These are phyloP conservation scores for Cyclotella choctawhatcheeana DNA, from an alignment of 108 stramenopile genomes.

Conservation along the genomic window DNA sequence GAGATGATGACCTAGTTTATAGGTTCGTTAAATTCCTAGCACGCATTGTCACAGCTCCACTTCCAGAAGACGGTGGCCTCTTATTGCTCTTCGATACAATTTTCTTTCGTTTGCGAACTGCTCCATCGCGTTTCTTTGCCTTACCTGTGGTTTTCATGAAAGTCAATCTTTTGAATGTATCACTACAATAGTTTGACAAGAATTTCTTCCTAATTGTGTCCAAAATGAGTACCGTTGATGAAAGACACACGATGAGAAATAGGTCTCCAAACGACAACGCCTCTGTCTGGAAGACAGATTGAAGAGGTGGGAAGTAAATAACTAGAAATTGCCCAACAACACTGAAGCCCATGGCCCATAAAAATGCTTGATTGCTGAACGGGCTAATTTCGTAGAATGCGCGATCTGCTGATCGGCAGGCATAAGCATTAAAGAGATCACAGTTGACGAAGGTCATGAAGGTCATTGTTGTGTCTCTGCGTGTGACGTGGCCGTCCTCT, in stretches of 20 bases:
- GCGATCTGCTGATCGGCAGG: slow-evolving; percentile 85
- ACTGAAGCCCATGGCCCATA: slow-evolving; percentile 85
- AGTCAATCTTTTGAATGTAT: slow-evolving; percentile 37
- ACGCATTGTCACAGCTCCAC: slow-evolving; percentile 14
- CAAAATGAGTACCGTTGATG: slow-evolving; percentile 83
- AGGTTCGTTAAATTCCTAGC: slow-evolving; percentile 28
- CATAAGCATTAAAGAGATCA: slow-evolving; percentile 96
- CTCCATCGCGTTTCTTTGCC: slow-evolving; percentile 26
- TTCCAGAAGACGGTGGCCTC: slow-evolving; percentile 11
- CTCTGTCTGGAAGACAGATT: slow-evolving; percentile 95
- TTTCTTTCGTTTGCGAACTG: slow-evolving; percentile 15
- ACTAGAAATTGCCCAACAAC: slow-evolving; percentile 91
- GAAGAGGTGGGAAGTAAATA: slow-evolving; percentile 91
- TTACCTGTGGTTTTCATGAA: slow-evolving; percentile 26
- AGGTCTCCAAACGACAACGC: slow-evolving; percentile 83
- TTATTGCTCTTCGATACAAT: neutral
- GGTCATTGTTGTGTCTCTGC: slow-evolving; percentile 97
- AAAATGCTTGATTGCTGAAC: slow-evolving; percentile 87
- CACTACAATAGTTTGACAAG: slow-evolving; percentile 73
- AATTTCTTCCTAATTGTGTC: slow-evolving; percentile 93
- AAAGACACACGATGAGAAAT: slow-evolving; percentile 69
- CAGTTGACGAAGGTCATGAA: slow-evolving; percentile 98
- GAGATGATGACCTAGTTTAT: slow-evolving; percentile 5
- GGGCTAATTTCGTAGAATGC: slow-evolving; percentile 84
- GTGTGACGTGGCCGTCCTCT: slow-evolving; percentile 79